These are phyloP conservation scores for Albugo candida DNA, from an alignment of 352 stramenopile genomes.

Conservation along the genomic window DNA sequence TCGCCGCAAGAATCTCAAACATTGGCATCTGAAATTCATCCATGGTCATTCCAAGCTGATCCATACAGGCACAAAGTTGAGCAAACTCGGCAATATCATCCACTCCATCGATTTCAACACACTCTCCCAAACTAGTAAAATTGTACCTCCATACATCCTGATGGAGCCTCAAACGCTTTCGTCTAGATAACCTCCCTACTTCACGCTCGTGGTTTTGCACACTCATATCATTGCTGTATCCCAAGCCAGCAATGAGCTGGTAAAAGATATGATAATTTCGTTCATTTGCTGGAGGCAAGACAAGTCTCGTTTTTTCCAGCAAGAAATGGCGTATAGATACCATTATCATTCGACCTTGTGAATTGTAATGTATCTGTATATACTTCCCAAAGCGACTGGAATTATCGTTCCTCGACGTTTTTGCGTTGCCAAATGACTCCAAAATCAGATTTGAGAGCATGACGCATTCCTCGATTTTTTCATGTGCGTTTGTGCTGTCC, in stretches of 20 bases:
- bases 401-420: slow-evolving; percentile 78
- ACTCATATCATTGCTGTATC: slow-evolving; percentile 19
- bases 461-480: slow-evolving; percentile 68
- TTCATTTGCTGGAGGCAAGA: slow-evolving; percentile 43
- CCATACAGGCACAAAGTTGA: slow-evolving; percentile 36
- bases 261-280: slow-evolving; percentile 78
- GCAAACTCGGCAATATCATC: slow-evolving; percentile 55
- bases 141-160: slow-evolving; percentile 48
- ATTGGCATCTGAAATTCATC: slow-evolving; percentile 39
- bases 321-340: slow-evolving; percentile 67
- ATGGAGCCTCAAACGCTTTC: slow-evolving; percentile 29
- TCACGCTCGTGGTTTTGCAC: not conserved
- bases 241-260: slow-evolving; percentile 38
- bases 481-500: slow-evolving; percentile 20
- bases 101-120: slow-evolving; percentile 49
- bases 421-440: slow-evolving; percentile 73
- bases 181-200: not conserved
- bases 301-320: slow-evolving; percentile 57
- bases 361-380: slow-evolving; percentile 71
- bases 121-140: slow-evolving; percentile 51
- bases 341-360: slow-evolving; percentile 42
- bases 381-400: slow-evolving; percentile 84
- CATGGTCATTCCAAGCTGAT: slow-evolving; percentile 45
- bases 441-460: slow-evolving; percentile 67
- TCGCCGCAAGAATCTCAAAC: slow-evolving; percentile 47